Percentiles rank a stretch among this genome's conserved stretches.
phyloP scores from a whole-genome alignment of 1,284 basidiomycete genomes.

The Microbotryum lychnidis-dioicae region DNA sequence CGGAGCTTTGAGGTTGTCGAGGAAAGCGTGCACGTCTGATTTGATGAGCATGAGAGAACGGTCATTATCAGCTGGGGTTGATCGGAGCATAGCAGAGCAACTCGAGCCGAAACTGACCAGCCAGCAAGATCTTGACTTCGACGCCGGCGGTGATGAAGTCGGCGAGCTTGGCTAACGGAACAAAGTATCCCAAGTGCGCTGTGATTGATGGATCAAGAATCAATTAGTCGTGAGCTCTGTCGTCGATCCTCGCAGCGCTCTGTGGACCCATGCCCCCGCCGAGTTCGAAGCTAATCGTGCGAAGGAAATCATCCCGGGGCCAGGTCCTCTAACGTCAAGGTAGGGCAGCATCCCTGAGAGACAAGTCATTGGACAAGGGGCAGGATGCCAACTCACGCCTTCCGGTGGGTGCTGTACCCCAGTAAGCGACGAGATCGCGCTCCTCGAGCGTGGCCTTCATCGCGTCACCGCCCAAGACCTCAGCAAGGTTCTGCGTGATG shows the following conservation, averaged over 20 bases:
- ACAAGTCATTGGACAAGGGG: neutral
- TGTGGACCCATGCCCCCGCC: too few species aligned
- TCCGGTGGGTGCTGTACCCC: conserved; percentile 89
- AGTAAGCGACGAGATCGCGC: conserved; percentile 54
- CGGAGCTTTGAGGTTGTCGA: conserved; percentile 96
- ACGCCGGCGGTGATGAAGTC: conserved; percentile 92
- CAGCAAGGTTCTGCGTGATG: conserved; percentile 78
- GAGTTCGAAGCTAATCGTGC: neutral
- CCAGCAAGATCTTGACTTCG: conserved; percentile 78
- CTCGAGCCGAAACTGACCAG: conserved; percentile 50
- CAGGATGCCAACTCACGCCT: conserved; percentile 57
- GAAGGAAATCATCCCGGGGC: neutral
- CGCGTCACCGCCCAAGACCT: conserved; percentile 76
- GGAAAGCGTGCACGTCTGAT: conserved; percentile 88
- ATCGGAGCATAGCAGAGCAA: neutral
- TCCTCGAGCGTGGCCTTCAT: conserved; percentile 77
- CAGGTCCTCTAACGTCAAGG: neutral
- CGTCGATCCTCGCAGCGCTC: neutral
- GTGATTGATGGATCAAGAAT: conserved; percentile 6
- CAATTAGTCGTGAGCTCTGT: neutral
- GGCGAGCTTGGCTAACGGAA: conserved; percentile 77
- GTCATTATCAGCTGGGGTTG: neutral
- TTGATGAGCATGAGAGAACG: neutral
- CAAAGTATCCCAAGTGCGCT: conserved; percentile 98
- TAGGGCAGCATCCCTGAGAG: too few species aligned